A percentile compares a stretch with the other conserved stretches of the same genome.
These are phyloP conservation scores for Arabidopsis lyrata DNA, from an alignment of 441 rosid genomes.

Conservation along the genomic window DNA sequence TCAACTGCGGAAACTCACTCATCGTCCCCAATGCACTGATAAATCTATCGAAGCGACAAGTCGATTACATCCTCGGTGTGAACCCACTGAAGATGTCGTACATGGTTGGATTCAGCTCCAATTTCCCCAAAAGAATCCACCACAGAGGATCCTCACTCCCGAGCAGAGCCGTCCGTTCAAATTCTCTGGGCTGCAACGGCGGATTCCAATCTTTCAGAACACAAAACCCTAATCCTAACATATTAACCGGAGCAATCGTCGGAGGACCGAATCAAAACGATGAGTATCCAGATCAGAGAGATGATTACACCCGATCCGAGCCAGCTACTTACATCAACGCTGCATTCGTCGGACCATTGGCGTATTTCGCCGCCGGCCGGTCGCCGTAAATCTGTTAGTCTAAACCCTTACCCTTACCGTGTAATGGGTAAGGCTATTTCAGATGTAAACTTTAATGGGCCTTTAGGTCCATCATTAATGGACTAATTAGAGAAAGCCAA, in stretches of 20 bases:
- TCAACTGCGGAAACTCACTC: slow-evolving; percentile 52
- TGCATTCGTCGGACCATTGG: slow-evolving; percentile 60
- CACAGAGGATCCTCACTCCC: slow-evolving; percentile 63
- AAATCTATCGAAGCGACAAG: slow-evolving; percentile 59
- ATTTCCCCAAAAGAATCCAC: slow-evolving; percentile 56
- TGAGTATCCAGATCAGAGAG: slow-evolving; percentile 51
- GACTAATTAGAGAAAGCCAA: too few species aligned
- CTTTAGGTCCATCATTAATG: too few species aligned
- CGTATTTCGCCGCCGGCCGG: slow-evolving; percentile 50
- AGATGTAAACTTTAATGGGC: too few species aligned
- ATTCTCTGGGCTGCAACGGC: slow-evolving; percentile 44
- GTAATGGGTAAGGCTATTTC: not conserved
- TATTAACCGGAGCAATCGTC: slow-evolving; percentile 56
- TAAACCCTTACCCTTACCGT: not conserved
- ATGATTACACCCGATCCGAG: slow-evolving; percentile 52
- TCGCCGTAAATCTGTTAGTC: slow-evolving; percentile 11
- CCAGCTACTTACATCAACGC: slow-evolving; percentile 66
- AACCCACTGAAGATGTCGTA: slow-evolving; percentile 67
- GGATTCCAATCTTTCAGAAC: slow-evolving; percentile 44
- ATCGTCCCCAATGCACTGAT: slow-evolving; percentile 48
- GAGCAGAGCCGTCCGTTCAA: slow-evolving; percentile 42
- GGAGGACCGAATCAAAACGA: slow-evolving; percentile 63
- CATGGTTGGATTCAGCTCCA: slow-evolving; percentile 65
- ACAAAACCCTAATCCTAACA: slow-evolving; percentile 46
- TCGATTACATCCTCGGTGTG: slow-evolving; percentile 64